Evolutionary conservation across 805 yeast genomes (phyloP), one percentile per base, ranked within the genome.

Genomic region (Starmera amethionina): DNA sequence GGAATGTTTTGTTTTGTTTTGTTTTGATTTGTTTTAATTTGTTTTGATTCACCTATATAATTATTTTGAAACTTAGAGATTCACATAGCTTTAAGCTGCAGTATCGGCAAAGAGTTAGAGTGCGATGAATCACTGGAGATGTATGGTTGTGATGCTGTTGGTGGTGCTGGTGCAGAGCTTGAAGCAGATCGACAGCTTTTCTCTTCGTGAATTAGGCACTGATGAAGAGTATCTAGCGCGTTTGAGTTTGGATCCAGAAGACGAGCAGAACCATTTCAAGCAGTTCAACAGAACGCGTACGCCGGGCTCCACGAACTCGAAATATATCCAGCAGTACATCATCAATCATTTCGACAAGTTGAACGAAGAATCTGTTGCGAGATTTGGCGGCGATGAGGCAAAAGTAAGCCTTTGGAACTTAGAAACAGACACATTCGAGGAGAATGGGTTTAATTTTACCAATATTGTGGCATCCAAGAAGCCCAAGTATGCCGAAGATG

Each of bases 281-380:
- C 67, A 66, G 31, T 59, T 64, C 43, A 63, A 65, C 45, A 51
- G 46, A 3, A 64, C 69, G 2, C 43, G 79, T 35, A 45, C 51
- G 0, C 74, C 77, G 0, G 75, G 75, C 1, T 56, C 71, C 3
- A 46, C 49, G 8, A 68, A 64, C 8, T 67, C 76, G 2, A 29
- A 46, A 3, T 36, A 53, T 18, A 62, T 69, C 8, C 66, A 63
- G 37, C 43, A 56, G 9, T 71, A 67, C 45, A 59, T 72, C 18
- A 42, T 40, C 13, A 22, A 42, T 1, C 65, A 62, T 16, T 69
- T 72, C 40, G 40, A 48, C 11, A 32, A 37, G 1, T 42, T 67
- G 30, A 41, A 46, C 19, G 37, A 41, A n/a, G 45, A 48, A 6
- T 59, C 63, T 58, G 39, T 36, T 1, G 50, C 55, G 3, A 40